These are phyloP conservation scores for Fusarium graminum DNA, from an alignment of 2,329 filamentous ascomycete species.

Conservation along the genomic window DNA sequence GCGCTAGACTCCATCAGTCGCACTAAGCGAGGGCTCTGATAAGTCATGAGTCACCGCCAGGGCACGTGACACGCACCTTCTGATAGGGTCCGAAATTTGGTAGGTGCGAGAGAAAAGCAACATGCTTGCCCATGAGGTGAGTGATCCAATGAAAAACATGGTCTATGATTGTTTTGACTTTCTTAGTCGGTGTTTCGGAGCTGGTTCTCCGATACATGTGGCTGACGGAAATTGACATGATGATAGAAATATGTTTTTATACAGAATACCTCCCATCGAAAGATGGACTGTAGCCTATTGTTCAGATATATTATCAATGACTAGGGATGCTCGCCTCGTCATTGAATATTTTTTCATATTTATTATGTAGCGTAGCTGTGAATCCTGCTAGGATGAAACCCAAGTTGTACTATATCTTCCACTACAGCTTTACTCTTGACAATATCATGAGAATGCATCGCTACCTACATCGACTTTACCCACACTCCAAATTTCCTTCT, in stretches of 20 bases:
- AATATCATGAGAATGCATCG: slow-evolving; percentile 38
- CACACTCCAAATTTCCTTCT: slow-evolving; percentile 95
- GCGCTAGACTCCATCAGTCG: slow-evolving; percentile 51
- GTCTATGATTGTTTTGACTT: not conserved
- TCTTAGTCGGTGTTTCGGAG: not conserved
- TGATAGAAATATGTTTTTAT: not conserved
- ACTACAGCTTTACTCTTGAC: slow-evolving; percentile 11
- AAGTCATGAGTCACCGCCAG: slow-evolving; percentile 47
- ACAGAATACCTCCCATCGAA: not conserved
- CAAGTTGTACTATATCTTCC: not conserved
- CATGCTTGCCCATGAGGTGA: not conserved
- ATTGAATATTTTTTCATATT: not conserved
- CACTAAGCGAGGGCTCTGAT: slow-evolving; percentile 59
- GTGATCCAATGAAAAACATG: not conserved
- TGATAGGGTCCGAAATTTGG: not conserved
- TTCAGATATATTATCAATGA: too few species aligned
- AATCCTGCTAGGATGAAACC: not conserved
- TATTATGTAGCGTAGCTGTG: not conserved
- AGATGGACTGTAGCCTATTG: too few species aligned
- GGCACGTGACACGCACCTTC: slow-evolving; percentile 43
- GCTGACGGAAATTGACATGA: not conserved
- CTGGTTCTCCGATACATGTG: not conserved
- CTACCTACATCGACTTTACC: slow-evolving; percentile 78
- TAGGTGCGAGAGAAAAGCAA: not conserved
- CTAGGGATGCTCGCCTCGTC: too few species aligned